Evolutionary conservation across 2,329 filamentous ascomycete species (phyloP).

Genomic region (Biscogniauxia sp.): DNA sequence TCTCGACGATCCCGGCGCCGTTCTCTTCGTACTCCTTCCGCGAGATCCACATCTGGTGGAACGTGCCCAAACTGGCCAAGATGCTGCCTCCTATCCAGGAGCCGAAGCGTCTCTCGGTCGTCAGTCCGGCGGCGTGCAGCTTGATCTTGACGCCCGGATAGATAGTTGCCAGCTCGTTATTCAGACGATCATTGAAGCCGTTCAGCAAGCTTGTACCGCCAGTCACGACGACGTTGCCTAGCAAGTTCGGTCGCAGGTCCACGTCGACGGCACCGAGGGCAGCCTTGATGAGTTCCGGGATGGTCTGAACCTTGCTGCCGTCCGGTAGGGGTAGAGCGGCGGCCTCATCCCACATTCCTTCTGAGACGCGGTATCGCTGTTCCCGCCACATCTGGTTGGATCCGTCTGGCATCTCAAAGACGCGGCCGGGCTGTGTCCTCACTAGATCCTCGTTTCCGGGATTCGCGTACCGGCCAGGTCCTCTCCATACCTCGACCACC

Average conservation of each 20-base stretch:
- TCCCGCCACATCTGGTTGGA: slow-evolving; percentile 93
- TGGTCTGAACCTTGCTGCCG: slow-evolving; percentile 64
- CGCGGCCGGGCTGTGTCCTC: slow-evolving; percentile 70
- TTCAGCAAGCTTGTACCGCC: slow-evolving; percentile 85
- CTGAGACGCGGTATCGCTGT: slow-evolving; percentile 81
- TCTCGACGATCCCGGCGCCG: slow-evolving; percentile 85
- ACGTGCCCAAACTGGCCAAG: slow-evolving; percentile 89
- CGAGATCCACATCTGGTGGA: slow-evolving; percentile 99
- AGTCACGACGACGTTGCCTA: slow-evolving; percentile 89
- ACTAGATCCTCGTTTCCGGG: slow-evolving; percentile 75
- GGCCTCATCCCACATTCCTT: slow-evolving; percentile 87
- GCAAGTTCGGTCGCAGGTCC: slow-evolving; percentile 77
- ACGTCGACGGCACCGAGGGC: slow-evolving; percentile 80
- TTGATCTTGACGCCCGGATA: slow-evolving; percentile 86
- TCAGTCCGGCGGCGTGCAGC: slow-evolving; percentile 81
- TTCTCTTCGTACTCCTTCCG: slow-evolving; percentile 98
- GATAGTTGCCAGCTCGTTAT: slow-evolving; percentile 75
- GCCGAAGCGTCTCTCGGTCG: slow-evolving; percentile 85
- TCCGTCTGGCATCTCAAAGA: slow-evolving; percentile 96
- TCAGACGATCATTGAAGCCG: slow-evolving; percentile 87
- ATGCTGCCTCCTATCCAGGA: slow-evolving; percentile 98
- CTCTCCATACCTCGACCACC: slow-evolving; percentile 89
- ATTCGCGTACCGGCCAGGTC: slow-evolving; percentile 64
- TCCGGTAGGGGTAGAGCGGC: slow-evolving; percentile 58
- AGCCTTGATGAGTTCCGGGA: slow-evolving; percentile 77